Evolutionary conservation across 495 filamentous ascomycete species (phyloP), one percentile per base, ranked within the genome.

Genomic region (Aspergillus sclerotioniger): DNA sequence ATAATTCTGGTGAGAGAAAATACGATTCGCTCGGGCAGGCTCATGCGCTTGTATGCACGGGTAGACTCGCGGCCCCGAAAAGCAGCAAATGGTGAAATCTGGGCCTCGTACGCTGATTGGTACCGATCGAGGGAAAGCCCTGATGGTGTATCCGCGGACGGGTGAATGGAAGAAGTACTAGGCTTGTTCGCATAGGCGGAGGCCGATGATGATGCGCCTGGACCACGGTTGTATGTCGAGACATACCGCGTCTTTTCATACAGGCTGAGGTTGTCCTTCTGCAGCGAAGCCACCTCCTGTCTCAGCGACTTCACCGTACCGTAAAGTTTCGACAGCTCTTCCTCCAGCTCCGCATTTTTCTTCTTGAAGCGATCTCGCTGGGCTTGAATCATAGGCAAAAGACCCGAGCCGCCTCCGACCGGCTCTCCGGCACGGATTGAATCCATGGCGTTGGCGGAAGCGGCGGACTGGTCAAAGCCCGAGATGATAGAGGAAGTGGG

Each of bases 181-280:
- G 90, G 85, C 63, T 88, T 89, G 63, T 81, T 74, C 13, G 84
- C 81, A 70, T 87, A 92, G 5, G 89, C 82, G 0, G 85, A 88
- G 57, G 89, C 84, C 2, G 86, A 87, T 10, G 90, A 86, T n/a
- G 85, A 79, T 51, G 82, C 76, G 0, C 77, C 79, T 46, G 79
- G 80, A 46, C 79, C 75, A 50, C 91, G 85, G 66, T 84, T 92
- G 78, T 96, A 98, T 5, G 90, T 90, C 13, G 92, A 95, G 12
- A 96, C 86, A 72, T 98, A 99, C 39, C 94, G 86, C 33, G 94
- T 96, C 80, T 97, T 99, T 70, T 99, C 94, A 70, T 99, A 99
- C 3, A 99, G 84, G 64, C 89, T 88, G 32, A 99, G 82, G 68
- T 99, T 99, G 72, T 99, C 94, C 70, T 91, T 94, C 67, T 98